phyloP scores from a whole-genome alignment of 176 grass and related monocot species.

The Sorghum bicolor region Sorghum_bicolor_NCBIv3 NC_012875.2:575001-575500 shows the following conservation, averaged over 20 bases:
- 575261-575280: constrained; percentile 36
- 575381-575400: constrained; percentile 34
- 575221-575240: neutral
- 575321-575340: constrained; percentile 46
- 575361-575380: constrained; percentile 38
- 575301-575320: constrained; percentile 65
- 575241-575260: constrained; percentile 58
- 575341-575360: constrained; percentile 45
- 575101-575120: too few relatives aligned
- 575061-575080: too few relatives aligned
- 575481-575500: constrained; percentile 54
- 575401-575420: constrained; percentile 47
- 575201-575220: neutral
- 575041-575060: too few relatives aligned
- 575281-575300: constrained; percentile 81
- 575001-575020: too few relatives aligned
- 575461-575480: constrained; percentile 48
- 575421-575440: constrained; percentile 32
- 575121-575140: too few relatives aligned
- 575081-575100: too few relatives aligned
- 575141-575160: too few relatives aligned
- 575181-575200: too few relatives aligned
- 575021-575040: too few relatives aligned
- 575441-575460: constrained; percentile 44
- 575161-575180: too few relatives aligned